Evolutionary conservation across 2,329 filamentous ascomycete species (phyloP), one percentile per base, ranked within the genome.

Genomic region (Aureobasidium sp.): DNA sequence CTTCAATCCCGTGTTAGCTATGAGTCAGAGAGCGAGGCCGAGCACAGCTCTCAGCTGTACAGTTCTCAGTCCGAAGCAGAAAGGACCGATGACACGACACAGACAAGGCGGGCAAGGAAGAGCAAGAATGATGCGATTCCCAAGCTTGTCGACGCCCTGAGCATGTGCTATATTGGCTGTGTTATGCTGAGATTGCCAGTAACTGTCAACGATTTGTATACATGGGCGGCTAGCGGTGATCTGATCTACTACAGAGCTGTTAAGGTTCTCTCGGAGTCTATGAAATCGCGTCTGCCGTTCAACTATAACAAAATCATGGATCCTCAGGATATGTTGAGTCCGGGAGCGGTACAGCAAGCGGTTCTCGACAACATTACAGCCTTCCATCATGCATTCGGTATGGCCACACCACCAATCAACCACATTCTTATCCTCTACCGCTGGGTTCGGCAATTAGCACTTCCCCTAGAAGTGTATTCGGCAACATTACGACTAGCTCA

Each of bases 91-190:
- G 65, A 64, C 12, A 59, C 59, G 1, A 56, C 61, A n/a, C 65
- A 30, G 58, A 62, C 19, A 63, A 63, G 74, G 12, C 70, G 74
- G 53, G 63, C 70, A 22, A 72, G 73, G 5, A 68, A 72, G 66
- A 72, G 39, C 78, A 80, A 73, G 72, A 68, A 47, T 60, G 66
- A 64, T 63, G 80, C 60, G 7, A 62, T 64, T 2, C 90, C 90
- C 1, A 81, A 73, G 48, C 71, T 94, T 30, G 71, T 87, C 37
- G 90, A 95, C 60, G 85, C 85, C 0, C 69, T 97, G 49, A 83
- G 77, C 1, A 66, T 95, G 10, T 90, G 87, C 64, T 96, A 96
- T 70, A 69, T 96, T 29, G 90, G 82, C 1, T 82, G 82, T 32
- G 63, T 93, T 40, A 73, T 95, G 22, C 74, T 95, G 60, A 81